Conservation (phyloP, 305 asterid genomes). For the Rubia balearica region DNA sequence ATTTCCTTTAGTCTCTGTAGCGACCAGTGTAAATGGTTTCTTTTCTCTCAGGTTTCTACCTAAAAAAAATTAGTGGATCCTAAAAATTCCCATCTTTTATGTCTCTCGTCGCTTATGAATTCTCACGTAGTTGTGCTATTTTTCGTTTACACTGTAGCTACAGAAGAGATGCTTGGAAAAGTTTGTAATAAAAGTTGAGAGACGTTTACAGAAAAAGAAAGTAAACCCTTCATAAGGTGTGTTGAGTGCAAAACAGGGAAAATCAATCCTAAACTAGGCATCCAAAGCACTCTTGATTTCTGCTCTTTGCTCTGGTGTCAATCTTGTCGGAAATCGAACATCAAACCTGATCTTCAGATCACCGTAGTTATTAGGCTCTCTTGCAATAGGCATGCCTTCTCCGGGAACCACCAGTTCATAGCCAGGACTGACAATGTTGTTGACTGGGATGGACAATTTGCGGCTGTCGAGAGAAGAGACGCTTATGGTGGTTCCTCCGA, state of each 20-base stretch:
- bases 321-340: conserved; percentile 51
- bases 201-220: too few species aligned
- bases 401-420: conserved; percentile 49
- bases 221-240: not conserved
- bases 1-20: not conserved
- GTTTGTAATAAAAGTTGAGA: not conserved
- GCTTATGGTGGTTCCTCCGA: conserved; percentile 50
- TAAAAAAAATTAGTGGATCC: not conserved
- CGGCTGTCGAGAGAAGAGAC: conserved; percentile 52
- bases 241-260: not conserved
- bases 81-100: not conserved
- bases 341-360: conserved; percentile 66
- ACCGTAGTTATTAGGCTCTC: conserved; percentile 50
- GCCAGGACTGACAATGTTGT: conserved; percentile 51
- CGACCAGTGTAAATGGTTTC: conserved; percentile 13
- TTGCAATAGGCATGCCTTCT: conserved; percentile 76
- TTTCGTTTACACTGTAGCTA: not conserved
- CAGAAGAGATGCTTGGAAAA: not conserved
- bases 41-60: not conserved
- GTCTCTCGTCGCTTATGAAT: not conserved
- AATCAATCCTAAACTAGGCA: conserved; percentile 18
- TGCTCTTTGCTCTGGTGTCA: conserved; percentile 60
- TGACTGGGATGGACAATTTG: conserved; percentile 46
- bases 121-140: not conserved
- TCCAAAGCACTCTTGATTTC: conserved; percentile 51